Base-by-base conservation (phyloP, 495 filamentous ascomycete genomes). In the Lepraria neglecta region DNA sequence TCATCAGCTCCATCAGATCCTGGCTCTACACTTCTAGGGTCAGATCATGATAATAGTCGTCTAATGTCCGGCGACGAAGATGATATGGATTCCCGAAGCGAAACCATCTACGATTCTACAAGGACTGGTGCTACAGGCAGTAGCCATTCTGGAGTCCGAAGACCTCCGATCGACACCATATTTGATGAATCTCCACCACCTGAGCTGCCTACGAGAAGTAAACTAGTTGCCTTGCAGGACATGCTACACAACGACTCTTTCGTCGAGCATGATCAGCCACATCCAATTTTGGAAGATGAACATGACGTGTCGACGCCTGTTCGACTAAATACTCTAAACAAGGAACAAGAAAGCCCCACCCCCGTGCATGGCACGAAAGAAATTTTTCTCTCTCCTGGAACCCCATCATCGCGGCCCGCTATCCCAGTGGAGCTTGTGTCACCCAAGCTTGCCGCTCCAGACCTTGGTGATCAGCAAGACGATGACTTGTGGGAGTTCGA, bases 71-170 rank as follows among this genome's bases (percentile, higher is more conserved):
- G 85, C 6, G 91, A 92, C 56, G 92, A 95, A 64, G 89, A 95
- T 57, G 91, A 95, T 59, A 84, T 89, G 60, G 67, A 69, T 55
- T 59, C 54, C 30, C 82, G 88, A 73, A 96, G 88, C 66, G 94
- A 97, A 65, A 92, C 89, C 6, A 83, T 91, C 51, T 97, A 89
- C 74, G 94, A 97, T 71, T 97, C 92, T 17, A 76, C 94, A 63
- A 86, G 91, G 60, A 96, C 92, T 10, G 82, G 86, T 54, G 83
- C 84, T 28, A 95, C 91, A 7, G 83, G 73, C 59, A 78, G 75
- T 59, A 83, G 80, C 66, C 68, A 69, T 51, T 75, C 76, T 14
- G 78, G 77, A 35, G 60, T 76, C 45, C 74, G 80, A 57, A 77
- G 80, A 27, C 76, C 83, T 52, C 85, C 86, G 4, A 80, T 96